Conservation (phyloP, 169 alveolate species). For the Eimeria tenella region DNA sequence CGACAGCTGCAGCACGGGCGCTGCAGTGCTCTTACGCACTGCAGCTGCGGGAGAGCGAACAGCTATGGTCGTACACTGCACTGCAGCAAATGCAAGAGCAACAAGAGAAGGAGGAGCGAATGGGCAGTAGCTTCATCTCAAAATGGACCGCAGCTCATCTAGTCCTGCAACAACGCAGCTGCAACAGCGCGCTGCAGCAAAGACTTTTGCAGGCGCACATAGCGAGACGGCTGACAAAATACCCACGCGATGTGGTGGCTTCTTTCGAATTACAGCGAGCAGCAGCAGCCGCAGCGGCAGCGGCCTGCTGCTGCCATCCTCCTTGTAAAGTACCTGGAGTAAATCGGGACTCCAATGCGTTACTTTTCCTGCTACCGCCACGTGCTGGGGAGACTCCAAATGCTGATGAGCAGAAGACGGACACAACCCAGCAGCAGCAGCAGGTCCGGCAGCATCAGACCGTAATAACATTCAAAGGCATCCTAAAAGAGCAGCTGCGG, state of each 20-base stretch:
- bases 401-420: not conserved
- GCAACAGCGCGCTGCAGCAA: conserved; percentile 41
- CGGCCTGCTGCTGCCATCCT: conserved; percentile 5
- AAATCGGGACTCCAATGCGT: not conserved
- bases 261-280: not conserved
- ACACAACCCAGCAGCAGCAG: conserved; percentile 23
- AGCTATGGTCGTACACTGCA: conserved; percentile 49
- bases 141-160: conserved; percentile 5
- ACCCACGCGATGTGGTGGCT: not conserved
- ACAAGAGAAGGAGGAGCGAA: conserved; percentile 40
- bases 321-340: not conserved
- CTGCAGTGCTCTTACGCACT: conserved; percentile 19
- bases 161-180: conserved; percentile 40
- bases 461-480: not conserved
- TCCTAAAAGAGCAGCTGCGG: conserved; percentile 11
- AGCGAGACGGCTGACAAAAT: conserved; percentile 9
- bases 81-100: conserved; percentile 45
- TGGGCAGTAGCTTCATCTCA: conserved; percentile 19
- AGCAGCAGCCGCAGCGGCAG: conserved; percentile 16
- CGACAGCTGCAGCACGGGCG: conserved; percentile 54
- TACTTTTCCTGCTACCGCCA: conserved; percentile 11
- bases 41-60: conserved; percentile 46
- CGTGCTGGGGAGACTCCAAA: not conserved
- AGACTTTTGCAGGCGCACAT: conserved; percentile 49
- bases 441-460: not conserved